A percentile compares a stretch with the other conserved stretches of the same genome.
Evolutionary conservation across 139 green algal genomes (phyloP).

Genomic region (Zygnema circumcarinatum): DNA sequence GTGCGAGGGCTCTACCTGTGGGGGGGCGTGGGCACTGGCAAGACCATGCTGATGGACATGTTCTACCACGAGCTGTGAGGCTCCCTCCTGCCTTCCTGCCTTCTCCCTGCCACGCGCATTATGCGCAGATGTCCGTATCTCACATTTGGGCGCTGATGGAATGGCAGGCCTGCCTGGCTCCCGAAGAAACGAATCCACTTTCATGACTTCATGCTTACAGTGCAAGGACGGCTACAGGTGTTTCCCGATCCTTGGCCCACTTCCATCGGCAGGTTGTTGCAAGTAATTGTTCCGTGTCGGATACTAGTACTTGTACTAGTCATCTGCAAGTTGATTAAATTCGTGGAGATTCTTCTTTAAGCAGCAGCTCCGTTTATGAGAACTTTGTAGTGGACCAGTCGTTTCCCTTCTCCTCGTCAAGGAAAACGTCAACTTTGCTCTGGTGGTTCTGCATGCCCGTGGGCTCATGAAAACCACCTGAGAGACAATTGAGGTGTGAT

Average conservation of each 20-base stretch:
- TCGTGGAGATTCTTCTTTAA: too few species aligned
- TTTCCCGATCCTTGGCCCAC: slow-evolving; percentile 3
- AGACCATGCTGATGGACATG: slow-evolving; percentile 99
- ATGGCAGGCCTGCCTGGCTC: slow-evolving; percentile 30
- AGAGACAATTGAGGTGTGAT: too few species aligned
- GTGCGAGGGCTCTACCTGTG: slow-evolving; percentile 48
- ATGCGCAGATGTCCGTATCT: not conserved
- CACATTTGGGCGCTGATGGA: not conserved
- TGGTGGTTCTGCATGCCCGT: too few species aligned
- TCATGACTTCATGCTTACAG: slow-evolving; percentile 98
- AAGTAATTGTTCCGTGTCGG: not conserved
- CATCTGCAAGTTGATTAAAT: not conserved
- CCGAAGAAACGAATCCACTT: slow-evolving; percentile 83
- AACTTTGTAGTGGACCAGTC: too few species aligned
- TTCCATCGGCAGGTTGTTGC: not conserved
- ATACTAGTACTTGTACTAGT: not conserved
- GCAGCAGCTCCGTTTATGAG: too few species aligned
- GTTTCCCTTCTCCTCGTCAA: too few species aligned
- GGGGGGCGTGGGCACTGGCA: slow-evolving; percentile 65
- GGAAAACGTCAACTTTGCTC: too few species aligned
- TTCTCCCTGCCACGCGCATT: not conserved
- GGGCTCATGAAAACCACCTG: too few species aligned
- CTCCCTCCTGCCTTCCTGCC: not conserved
- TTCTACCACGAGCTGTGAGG: slow-evolving; percentile 67
- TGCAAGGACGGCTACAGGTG: slow-evolving; percentile 73